Percentiles rank a stretch among this genome's conserved stretches.
Evolutionary conservation across 495 filamentous ascomycete genomes (phyloP).

Genomic region (Penicillium crystallinum): DNA sequence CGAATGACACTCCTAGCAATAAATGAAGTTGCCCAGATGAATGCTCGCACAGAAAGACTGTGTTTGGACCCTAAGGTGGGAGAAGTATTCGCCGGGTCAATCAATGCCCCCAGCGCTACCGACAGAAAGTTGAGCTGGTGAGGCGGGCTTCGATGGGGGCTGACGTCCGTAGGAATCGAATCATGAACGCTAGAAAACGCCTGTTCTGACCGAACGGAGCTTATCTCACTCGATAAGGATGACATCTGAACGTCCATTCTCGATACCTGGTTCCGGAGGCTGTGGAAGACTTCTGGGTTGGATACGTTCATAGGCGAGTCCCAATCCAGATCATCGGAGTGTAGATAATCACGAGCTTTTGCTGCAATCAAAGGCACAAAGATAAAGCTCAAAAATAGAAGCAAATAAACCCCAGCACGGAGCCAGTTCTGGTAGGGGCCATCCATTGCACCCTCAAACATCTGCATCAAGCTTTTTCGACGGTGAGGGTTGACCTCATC

Average conservation of each 20-base stretch:
- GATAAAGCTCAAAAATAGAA: conserved; percentile 13
- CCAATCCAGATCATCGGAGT: conserved; percentile 1
- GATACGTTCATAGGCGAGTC: conserved; percentile 19
- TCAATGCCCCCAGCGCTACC: conserved; percentile 25
- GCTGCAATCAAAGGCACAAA: conserved; percentile 2
- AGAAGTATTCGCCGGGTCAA: conserved; percentile 34
- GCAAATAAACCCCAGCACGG: neutral
- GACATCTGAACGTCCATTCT: conserved; percentile 31
- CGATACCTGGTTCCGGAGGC: conserved; percentile 28
- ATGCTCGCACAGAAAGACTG: conserved; percentile 3
- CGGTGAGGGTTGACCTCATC: neutral
- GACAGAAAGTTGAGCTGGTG: conserved; percentile 38
- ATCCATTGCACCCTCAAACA: neutral
- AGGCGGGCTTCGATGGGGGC: conserved; percentile 3
- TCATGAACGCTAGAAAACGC: conserved; percentile 1
- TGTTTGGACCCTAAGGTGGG: conserved; percentile 21
- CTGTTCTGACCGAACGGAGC: conserved; percentile 20
- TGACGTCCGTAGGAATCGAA: conserved; percentile 15
- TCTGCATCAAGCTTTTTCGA: neutral
- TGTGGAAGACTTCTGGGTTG: conserved; percentile 20
- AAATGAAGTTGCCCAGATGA: neutral
- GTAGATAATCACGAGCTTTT: conserved; percentile 10
- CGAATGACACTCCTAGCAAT: neutral
- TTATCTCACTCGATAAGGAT: conserved; percentile 33
- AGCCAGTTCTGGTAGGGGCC: conserved; percentile 6